phyloP scores from a whole-genome alignment of 176 grass and related monocot species.

The Typha latifolia region DNA sequence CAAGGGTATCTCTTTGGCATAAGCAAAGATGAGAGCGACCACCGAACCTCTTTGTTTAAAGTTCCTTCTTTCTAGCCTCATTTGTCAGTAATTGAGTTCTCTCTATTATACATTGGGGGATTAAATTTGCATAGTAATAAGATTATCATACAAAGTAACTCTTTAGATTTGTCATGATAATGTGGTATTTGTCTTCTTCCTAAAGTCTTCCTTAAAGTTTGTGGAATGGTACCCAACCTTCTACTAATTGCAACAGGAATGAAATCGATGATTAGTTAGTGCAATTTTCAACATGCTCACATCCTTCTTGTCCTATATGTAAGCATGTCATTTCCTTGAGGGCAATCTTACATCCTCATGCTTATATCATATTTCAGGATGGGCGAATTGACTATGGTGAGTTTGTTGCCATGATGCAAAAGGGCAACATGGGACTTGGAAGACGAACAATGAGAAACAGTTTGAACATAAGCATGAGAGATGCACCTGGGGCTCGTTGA shows the following conservation, averaged over 20 bases:
- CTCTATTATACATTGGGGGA: no score
- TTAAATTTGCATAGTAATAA: no score
- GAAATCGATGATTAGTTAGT: not conserved
- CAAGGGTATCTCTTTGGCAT: no score
- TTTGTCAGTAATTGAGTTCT: no score
- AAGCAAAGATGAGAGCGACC: no score
- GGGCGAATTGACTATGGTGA: slow-evolving; percentile 76
- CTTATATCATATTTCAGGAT: slow-evolving; percentile 47
- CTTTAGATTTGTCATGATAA: no score
- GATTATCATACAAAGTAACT: no score
- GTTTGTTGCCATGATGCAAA: slow-evolving; percentile 90
- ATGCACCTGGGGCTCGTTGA: slow-evolving; percentile 55
- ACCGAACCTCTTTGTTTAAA: no score
- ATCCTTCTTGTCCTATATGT: not conserved
- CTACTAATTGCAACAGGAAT: not conserved
- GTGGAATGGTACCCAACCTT: not conserved
- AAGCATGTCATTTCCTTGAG: not conserved
- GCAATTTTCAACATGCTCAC: not conserved
- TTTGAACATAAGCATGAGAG: slow-evolving; percentile 54
- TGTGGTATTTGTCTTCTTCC: no score
- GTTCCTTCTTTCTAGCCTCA: no score
- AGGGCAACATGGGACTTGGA: slow-evolving; percentile 26
- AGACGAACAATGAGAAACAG: slow-evolving; percentile 36
- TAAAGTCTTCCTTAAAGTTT: no score
- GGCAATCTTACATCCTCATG: not conserved